Conservation (phyloP, 1,139 yeast genomes). For the Magnusiomyces ingens region DNA sequence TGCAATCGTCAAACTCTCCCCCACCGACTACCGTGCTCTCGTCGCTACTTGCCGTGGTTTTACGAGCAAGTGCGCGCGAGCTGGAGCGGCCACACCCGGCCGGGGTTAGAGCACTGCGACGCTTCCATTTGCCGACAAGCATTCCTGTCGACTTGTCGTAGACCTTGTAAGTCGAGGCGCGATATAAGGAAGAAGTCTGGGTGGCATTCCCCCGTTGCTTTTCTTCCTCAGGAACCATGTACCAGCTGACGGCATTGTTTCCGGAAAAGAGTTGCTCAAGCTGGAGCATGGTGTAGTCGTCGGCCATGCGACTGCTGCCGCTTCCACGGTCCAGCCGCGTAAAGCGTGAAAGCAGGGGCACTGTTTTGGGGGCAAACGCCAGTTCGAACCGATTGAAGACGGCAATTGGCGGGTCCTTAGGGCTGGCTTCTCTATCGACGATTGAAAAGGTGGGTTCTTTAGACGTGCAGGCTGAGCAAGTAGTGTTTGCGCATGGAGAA, state of each 20-base stretch:
- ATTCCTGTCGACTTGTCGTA: background rate
- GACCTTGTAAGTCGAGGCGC: too few relatives aligned
- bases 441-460: too few relatives aligned
- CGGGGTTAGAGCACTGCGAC: background rate
- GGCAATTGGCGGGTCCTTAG: background rate
- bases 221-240: background rate
- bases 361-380: background rate
- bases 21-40: too few relatives aligned
- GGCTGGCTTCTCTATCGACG: background rate
- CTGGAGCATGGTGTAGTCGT: background rate
- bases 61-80: too few relatives aligned
- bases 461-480: too few relatives aligned
- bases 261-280: background rate
- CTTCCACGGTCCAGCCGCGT: background rate
- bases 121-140: constrained; percentile 3
- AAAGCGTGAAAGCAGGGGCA: background rate
- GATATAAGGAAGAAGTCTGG: background rate
- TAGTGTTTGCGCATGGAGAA: too few relatives aligned
- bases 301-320: too few relatives aligned
- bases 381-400: background rate
- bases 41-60: too few relatives aligned
- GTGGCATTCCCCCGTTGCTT: background rate
- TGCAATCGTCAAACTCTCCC: too few relatives aligned
- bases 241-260: background rate
- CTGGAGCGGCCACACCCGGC: too few relatives aligned